Percentiles rank a stretch among this genome's conserved stretches.
Evolutionary conservation across 208 protist species (phyloP).

Genomic region (Trypanosomatidae sp.): DNA sequence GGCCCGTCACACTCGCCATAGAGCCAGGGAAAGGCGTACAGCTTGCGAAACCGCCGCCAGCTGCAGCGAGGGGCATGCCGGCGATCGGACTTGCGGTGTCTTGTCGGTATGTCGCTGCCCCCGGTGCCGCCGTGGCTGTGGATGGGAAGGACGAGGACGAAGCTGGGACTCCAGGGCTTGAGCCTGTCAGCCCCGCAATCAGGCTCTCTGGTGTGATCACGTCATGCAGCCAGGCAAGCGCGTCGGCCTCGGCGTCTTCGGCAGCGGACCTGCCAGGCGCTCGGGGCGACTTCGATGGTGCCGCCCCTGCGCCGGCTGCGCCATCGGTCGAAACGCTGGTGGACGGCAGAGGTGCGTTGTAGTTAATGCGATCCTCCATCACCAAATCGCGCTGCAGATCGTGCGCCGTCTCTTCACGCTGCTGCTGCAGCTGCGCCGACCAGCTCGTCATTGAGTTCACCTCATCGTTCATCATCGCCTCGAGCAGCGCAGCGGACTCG

Average conservation of each 20-base stretch:
- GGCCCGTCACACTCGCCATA: slow-evolving; percentile 5
- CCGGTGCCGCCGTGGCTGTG: neutral
- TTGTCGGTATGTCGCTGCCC: neutral
- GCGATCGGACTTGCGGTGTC: neutral
- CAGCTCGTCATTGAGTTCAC: slow-evolving; percentile 29
- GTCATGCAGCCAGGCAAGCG: slow-evolving; percentile 85
- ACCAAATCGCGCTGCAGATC: slow-evolving; percentile 50
- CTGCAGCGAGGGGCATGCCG: neutral
- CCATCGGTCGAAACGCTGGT: neutral
- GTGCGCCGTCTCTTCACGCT: slow-evolving; percentile 25
- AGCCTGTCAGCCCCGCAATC: slow-evolving; percentile 16
- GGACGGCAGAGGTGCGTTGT: slow-evolving; percentile 29
- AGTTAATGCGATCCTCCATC: slow-evolving; percentile 63
- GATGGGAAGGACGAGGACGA: neutral
- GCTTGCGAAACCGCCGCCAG: neutral
- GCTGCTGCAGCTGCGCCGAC: slow-evolving; percentile 17
- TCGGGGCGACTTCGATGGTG: neutral
- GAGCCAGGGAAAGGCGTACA: neutral
- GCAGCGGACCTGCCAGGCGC: slow-evolving; percentile 4
- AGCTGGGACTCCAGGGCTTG: slow-evolving; percentile 1
- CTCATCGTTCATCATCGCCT: slow-evolving; percentile 70
- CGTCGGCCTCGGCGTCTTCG: slow-evolving; percentile 42
- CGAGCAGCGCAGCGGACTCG: slow-evolving; percentile 77
- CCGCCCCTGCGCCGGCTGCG: neutral
- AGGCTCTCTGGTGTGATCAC: slow-evolving; percentile 63